phyloP scores from a whole-genome alignment of 306 rosid species.

The cucumber (Cucumis sativus) region DNA sequence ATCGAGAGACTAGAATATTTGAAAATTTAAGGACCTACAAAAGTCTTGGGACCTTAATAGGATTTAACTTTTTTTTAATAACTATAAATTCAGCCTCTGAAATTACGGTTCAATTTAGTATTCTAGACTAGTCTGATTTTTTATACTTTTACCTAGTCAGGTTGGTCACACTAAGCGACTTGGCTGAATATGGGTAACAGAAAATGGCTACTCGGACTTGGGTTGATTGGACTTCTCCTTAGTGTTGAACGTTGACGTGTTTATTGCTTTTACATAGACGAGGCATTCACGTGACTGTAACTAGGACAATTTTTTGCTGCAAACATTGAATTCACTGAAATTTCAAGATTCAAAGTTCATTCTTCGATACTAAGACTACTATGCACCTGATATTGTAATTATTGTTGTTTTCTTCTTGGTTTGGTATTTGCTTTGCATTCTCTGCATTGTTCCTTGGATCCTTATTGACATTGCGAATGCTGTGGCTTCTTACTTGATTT shows the following conservation, averaged over 20 bases:
- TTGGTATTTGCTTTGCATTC: background rate
- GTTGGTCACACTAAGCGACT: background rate
- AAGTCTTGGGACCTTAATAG: background rate
- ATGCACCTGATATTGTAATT: background rate
- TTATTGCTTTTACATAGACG: background rate
- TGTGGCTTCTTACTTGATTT: constrained; percentile 2
- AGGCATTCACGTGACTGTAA: background rate
- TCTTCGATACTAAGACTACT: background rate
- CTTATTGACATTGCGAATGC: background rate
- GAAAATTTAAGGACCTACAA: background rate
- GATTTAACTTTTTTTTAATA: background rate
- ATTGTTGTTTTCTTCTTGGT: background rate
- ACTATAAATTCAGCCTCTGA: background rate
- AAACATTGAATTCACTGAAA: background rate
- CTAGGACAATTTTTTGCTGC: background rate
- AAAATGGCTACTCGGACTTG: background rate
- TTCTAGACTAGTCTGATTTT: background rate
- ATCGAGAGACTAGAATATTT: background rate
- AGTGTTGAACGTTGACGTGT: background rate
- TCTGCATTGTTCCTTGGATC: background rate
- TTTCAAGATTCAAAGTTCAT: background rate
- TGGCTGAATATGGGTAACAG: background rate
- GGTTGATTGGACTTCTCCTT: background rate
- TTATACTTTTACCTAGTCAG: background rate
- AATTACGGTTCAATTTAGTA: background rate